Conservation (phyloP, 1,284 basidiomycete genomes). For the Agaricales sp. region DNA sequence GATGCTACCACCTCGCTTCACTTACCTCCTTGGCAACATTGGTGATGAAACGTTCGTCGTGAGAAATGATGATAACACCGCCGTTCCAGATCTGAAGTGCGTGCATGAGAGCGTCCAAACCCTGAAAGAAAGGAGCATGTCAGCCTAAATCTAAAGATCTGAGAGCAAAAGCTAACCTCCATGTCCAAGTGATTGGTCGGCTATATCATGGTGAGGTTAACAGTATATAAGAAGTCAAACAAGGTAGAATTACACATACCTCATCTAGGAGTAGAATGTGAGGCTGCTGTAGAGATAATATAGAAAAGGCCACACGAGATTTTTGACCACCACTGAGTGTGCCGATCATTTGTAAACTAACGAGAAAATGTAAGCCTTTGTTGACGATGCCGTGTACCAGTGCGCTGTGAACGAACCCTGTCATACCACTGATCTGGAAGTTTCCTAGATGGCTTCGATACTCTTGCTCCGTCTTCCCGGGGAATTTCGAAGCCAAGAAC, state of each 20-base stretch:
- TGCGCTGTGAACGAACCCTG: conserved; percentile 38
- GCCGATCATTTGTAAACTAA: conserved; percentile 66
- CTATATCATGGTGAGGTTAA: conserved; percentile 27
- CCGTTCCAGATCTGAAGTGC: conserved; percentile 90
- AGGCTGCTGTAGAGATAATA: conserved; percentile 81
- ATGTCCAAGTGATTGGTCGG: conserved; percentile 98
- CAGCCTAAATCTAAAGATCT: background rate
- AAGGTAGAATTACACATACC: conserved; percentile 27
- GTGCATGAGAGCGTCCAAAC: conserved; percentile 90
- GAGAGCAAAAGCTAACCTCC: conserved; percentile 36
- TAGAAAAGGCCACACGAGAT: conserved; percentile 90
- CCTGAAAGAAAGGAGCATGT: conserved; percentile 28
- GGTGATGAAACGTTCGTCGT: conserved; percentile 91
- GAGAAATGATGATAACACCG: conserved; percentile 90
- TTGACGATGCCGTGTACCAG: too few species aligned
- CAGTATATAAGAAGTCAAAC: conserved; percentile 7
- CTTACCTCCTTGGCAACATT: conserved; percentile 68
- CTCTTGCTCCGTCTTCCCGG: conserved; percentile 94
- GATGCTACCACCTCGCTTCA: too few species aligned
- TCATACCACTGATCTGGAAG: conserved; percentile 97
- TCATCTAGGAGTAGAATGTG: conserved; percentile 89
- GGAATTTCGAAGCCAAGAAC: conserved; percentile 87
- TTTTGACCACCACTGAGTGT: conserved; percentile 96
- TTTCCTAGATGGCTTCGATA: conserved; percentile 94
- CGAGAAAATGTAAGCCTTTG: conserved; percentile 3